Evolutionary conservation across 768 basidiomycete species (phyloP), one percentile per base, ranked within the genome.

Genomic region (Cystofilobasidium ferigula): DNA sequence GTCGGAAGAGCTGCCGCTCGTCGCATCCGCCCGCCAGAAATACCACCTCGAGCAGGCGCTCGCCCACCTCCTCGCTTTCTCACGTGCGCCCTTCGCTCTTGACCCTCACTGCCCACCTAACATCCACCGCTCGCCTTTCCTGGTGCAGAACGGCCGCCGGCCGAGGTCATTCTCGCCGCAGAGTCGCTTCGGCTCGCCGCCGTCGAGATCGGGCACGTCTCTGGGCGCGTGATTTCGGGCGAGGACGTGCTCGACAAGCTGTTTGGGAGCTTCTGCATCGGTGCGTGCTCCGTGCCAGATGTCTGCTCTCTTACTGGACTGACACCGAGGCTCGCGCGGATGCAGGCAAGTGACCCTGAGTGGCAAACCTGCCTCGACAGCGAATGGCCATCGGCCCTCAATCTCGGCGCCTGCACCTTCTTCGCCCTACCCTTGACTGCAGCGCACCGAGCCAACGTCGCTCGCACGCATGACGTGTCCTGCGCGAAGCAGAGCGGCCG

Each of bases 141-240:
- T 35, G 18, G 22, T 38, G 32, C 48, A 68, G 69, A 62, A 43
- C 35, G 72, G 85, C 85, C 81, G 12, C 71, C 81, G 1, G 79
- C 82, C n/a, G 87, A 91, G 68, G 77, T 92, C 5, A 89, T 92
- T 8, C 73, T 88, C 14, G 89, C 83, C 6, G 89, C 89, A 0
- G 91, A 94, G 74, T 89, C 91, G 72, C 79, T 94, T 30, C 83
- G 91, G 30, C 89, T 91, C 72, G 91, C 89, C 1, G 85, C 86
- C 0, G 82, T 82, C 66, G 85, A 88, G 5, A 81, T 94, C n/a
- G 90, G 88, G 0, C 83, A 84, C 65, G 84, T 93, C n/a, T 84
- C 86, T 1, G 90, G 91, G 5, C 73, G 81, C 5, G 51, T 38
- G 10, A 85, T 94, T 63, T 85, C 85, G 54, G 83, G 85, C 16